Evolutionary conservation across 495 filamentous ascomycete genomes (phyloP), one percentile per base, ranked within the genome.

Genomic region (Penicillium antarcticum): DNA sequence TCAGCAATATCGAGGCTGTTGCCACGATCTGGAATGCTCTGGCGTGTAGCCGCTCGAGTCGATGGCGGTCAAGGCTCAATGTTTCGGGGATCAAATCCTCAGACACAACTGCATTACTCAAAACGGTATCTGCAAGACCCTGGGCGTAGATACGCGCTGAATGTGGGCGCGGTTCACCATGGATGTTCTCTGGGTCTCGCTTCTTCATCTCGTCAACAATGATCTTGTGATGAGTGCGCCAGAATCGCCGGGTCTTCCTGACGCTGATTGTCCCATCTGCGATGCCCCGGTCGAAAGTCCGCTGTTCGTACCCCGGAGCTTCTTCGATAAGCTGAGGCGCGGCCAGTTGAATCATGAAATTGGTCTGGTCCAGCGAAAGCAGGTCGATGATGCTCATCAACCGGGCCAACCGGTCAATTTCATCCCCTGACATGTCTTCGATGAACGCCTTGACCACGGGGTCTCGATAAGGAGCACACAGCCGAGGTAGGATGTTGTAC

Each of bases 361-460:
- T 98, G 7, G 91, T 88, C 60, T 97, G 92, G 63, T 98, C 94
- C 46, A 97, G 81, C n/a, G 90, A 87, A 57, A 98, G 83, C 43
- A 92, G 78, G 61, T 98, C 90, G 45, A 97, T 89, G 33, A 95
- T 86, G 45, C 85, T 82, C 61, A 95, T 87, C 23, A 97, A 73
- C 26, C 87, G 84, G 47, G 91, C 86, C 4, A 97, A 75, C 41
- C 91, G 87, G 56, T 89, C 85, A 16, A 96, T 91, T 39, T 92
- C 84, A 66, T 91, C 87, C 1, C 87, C 87, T 4, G 86, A 82
- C 18, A 74, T 85, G 58, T 90, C 84, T 17, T 89, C 84, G 2
- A 86, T 73, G 17, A 97, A 80, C 2, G 77, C 82, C 60, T 91
- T 88, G 38, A 96, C 89, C 60, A 90, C 85, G 9, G 81, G 84